These are phyloP conservation scores for Phanerochaete sordida DNA, from an alignment of 768 basidiomycete species.

Conservation along the genomic window DNA sequence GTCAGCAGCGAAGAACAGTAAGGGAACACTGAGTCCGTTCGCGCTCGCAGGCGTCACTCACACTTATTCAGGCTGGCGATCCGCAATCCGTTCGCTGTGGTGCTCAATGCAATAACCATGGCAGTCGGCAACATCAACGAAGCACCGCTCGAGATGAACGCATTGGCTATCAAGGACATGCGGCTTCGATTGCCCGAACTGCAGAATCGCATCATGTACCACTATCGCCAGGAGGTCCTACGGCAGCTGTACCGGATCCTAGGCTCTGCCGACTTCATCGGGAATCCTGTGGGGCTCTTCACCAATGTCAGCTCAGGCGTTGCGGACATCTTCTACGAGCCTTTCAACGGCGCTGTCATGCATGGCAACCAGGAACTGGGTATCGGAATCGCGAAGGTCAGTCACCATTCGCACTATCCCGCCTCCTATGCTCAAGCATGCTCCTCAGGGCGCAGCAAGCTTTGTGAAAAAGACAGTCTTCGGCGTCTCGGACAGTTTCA, in stretches of 20 bases:
- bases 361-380: slow-evolving; percentile 94
- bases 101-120: slow-evolving; percentile 95
- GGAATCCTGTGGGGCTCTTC: slow-evolving; percentile 95
- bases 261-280: slow-evolving; percentile 97
- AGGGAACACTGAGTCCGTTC: slow-evolving; percentile 20
- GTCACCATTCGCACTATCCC: slow-evolving; percentile 4
- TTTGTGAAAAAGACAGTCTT: slow-evolving; percentile 99
- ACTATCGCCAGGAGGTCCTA: slow-evolving; percentile 91
- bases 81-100: slow-evolving; percentile 88
- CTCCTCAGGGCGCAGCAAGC: slow-evolving; percentile 83
- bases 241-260: slow-evolving; percentile 94
- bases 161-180: slow-evolving; percentile 92
- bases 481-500: slow-evolving; percentile 91
- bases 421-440: not conserved
- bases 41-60: not conserved
- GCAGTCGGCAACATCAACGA: slow-evolving; percentile 96
- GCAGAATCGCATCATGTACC: slow-evolving; percentile 79
- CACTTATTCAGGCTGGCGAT: slow-evolving; percentile 47
- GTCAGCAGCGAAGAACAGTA: slow-evolving; percentile 94
- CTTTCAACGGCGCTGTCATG: slow-evolving; percentile 94
- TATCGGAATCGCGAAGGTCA: slow-evolving; percentile 93
- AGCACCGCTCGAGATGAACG: slow-evolving; percentile 91
- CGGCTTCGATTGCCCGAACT: slow-evolving; percentile 83
- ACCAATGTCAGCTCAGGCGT: slow-evolving; percentile 98
- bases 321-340: slow-evolving; percentile 98